Evolutionary conservation across 305 asterid genomes (phyloP).

Genomic region (Rubia balearica): DNA sequence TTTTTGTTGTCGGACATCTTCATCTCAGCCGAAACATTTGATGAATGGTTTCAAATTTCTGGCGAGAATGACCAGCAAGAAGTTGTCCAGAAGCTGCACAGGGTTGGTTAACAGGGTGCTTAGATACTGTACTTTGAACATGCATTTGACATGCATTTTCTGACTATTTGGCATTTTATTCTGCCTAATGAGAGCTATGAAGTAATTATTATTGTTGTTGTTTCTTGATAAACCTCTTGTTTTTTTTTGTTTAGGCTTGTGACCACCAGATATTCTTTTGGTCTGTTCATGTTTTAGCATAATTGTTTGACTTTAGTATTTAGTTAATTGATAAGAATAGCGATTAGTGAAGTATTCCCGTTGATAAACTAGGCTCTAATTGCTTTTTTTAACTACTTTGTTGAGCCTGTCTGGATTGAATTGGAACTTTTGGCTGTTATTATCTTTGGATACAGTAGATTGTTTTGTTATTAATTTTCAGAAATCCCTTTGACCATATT

Average conservation of each 20-base stretch:
- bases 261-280: too few species aligned
- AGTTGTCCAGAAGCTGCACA: constrained; percentile 99
- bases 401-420: not conserved
- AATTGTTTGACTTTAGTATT: too few species aligned
- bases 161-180: too few species aligned
- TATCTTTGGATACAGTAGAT: too few species aligned
- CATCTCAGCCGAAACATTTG: constrained; percentile 97
- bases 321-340: too few species aligned
- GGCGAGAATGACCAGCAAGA: constrained; percentile 98
- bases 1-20: constrained; percentile 95
- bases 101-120: constrained; percentile 36
- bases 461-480: not conserved
- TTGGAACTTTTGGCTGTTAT: not conserved
- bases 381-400: not conserved
- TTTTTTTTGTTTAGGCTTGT: too few species aligned
- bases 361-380: not conserved
- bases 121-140: not conserved
- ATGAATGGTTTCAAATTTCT: constrained; percentile 98
- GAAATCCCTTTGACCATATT: not conserved
- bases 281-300: too few species aligned
- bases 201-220: too few species aligned
- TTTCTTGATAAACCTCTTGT: too few species aligned
- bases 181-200: too few species aligned
- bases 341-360: not conserved
- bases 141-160: not conserved